Base-by-base conservation (phyloP, 1,284 basidiomycete species). In the Jaminaea rosea region DNA sequence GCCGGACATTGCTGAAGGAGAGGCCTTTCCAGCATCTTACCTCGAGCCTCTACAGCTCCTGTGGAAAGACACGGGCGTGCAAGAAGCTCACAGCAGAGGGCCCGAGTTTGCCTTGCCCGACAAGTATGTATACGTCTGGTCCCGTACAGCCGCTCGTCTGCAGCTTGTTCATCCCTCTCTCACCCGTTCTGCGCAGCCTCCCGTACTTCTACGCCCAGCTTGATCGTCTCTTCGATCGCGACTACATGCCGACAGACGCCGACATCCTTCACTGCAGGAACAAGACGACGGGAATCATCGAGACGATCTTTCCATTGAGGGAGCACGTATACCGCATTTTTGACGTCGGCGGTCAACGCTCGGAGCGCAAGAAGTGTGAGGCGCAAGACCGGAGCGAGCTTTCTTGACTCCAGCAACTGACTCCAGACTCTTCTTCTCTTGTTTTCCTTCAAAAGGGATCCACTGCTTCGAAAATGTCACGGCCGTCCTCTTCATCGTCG, bases 221-320 rank as follows among this genome's bases (percentile, higher is more conserved):
- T 21, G 82, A 86, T 47, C 82, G 88, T 4, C 76, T 96, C n/a
- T 93, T 90, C 72, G 76, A 80, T 37, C 79, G 82, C 8, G 28
- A 54, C 0, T 96, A 88, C 68, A 71, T 76, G 37, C 91, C 91
- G 2, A 82, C 80, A 1, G 83, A 87, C 57, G 84, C 87, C 47
- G 79, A 69, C 53, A 91, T 94, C 58, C 82, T 94, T 31, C 84
- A 84, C 29, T 85, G 85, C 58, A 80, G 89, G 54, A 86, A 86
- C 48, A 84, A 89, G 63, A 92, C 90, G 29, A 88, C 88, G 23
- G 90, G 91, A 28, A 94, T 96, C 70, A 88, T 85, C n/a, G 90
- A 94, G 75, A 94, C 88, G 0, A 82, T 83, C 21, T 94, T 96
- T 76, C 78, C 80, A 44, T 70, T 74, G 0, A 58, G 65, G 9